Base-by-base conservation (phyloP, 352 stramenopile genomes). In the Peronospora farinosa region DNA sequence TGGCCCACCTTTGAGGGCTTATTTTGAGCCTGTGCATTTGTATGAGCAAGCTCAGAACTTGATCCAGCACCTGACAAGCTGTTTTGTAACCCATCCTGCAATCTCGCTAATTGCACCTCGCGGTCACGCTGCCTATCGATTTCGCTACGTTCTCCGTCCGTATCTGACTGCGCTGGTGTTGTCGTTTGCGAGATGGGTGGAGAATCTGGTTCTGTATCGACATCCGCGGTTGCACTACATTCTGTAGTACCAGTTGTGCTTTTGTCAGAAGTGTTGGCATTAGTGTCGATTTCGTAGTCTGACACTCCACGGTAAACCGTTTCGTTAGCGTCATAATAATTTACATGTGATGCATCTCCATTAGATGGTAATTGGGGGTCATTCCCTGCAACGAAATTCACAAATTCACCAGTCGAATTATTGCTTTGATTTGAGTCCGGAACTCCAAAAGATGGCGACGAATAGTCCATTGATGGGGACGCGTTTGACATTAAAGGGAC, bases 131-230 rank as follows among this genome's bases (percentile, higher is more conserved):
- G 60, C 10, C 45, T 51, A 11, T 54, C 59, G 16, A 25, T 19
- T 27, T 57, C 53, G 7, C 27, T 54, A 32, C 59, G 52, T 15
- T 86, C 73, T 13, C 57, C 71, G 28, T 89, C 78, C 2, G 60
- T 69, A 46, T 89, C 75, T n/a, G 75, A 89, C 25, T 83, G 72
- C 7, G 61, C 61, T 38, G 78, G 78, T 35, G 75, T 89, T 8
- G 72, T 89, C 51, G 78, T 50, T 57, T 89, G 78, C 13, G 78
- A 89, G 8, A 86, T 67, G 4, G 78, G 83, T 7, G 63, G 67
- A 9, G 65, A 74, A 27, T 70, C 76, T 8, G 60, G 57, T 25
- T 87, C 74, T 3, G 77, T 88, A 42, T 88, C 74, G n/a, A 74
- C 67, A 46, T 84, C 72, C 7, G 67, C 68, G 36, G 82, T 54